Percentiles rank a stretch among this genome's conserved stretches.
phyloP scores from a whole-genome alignment of 352 stramenopile genomes.

The Halophytophthora polymorphica region DNA sequence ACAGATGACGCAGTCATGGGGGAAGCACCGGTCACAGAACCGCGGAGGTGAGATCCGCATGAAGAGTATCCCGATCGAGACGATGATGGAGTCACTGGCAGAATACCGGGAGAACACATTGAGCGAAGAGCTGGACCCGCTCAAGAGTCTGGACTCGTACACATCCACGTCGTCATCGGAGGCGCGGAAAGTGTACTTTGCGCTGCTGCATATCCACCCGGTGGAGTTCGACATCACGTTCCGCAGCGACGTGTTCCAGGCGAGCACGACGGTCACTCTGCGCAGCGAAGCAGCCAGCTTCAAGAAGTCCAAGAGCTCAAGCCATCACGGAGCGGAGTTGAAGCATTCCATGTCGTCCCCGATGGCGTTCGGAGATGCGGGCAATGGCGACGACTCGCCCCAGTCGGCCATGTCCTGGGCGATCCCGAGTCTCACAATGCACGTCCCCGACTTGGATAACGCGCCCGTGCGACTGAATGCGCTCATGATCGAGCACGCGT shows the following conservation, averaged over 20 bases:
- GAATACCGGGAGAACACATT: conserved; percentile 81
- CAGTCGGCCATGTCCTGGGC: conserved; percentile 58
- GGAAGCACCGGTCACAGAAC: conserved; percentile 63
- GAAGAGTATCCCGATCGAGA: conserved; percentile 82
- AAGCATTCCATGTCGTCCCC: conserved; percentile 26
- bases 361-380: conserved; percentile 17
- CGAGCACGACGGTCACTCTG: conserved; percentile 50
- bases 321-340: conserved; percentile 22
- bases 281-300: conserved; percentile 48
- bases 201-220: conserved; percentile 82
- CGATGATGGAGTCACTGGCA: conserved; percentile 63
- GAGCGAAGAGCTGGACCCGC: conserved; percentile 74
- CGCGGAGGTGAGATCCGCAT: conserved; percentile 73
- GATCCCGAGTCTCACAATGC: conserved; percentile 86
- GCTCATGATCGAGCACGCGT: conserved; percentile 88
- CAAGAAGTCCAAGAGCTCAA: conserved; percentile 34
- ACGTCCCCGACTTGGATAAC: conserved; percentile 87
- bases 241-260: conserved; percentile 83
- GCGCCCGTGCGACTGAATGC: conserved; percentile 82
- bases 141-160: conserved; percentile 66
- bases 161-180: conserved; percentile 67
- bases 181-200: conserved; percentile 86
- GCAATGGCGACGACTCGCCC: conserved; percentile 38
- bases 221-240: conserved; percentile 89
- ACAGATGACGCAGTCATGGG: conserved; percentile 65